Percentiles rank a stretch among this genome's conserved stretches.
These are phyloP conservation scores for Gossypium trilobum DNA, from an alignment of 441 rosid genomes.

Conservation along the genomic window DNA sequence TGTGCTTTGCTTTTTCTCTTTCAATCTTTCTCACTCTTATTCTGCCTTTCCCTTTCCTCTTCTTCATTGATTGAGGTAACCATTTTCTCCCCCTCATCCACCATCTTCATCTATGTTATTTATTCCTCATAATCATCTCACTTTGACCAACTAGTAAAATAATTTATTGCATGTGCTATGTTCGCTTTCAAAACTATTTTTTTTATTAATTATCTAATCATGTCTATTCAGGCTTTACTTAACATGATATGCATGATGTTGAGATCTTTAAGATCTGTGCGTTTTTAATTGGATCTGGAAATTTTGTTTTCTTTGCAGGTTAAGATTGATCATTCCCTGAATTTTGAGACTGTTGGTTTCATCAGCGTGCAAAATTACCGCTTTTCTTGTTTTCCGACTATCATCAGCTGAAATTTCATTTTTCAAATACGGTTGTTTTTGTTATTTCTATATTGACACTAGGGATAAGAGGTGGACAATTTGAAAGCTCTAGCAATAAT, in stretches of 20 bases:
- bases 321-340: neutral
- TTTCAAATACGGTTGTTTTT: conserved; percentile 6
- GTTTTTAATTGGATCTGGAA: neutral
- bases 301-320: conserved; percentile 7
- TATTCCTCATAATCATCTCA: neutral
- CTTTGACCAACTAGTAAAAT: conserved; percentile 6
- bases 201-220: neutral
- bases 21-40: neutral
- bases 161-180: neutral
- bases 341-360: neutral
- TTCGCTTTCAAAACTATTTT: neutral
- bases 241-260: neutral
- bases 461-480: conserved; percentile 8
- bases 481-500: conserved; percentile 19
- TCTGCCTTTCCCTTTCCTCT: neutral
- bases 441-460: conserved; percentile 19
- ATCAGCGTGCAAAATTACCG: neutral
- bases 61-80: conserved; percentile 18
- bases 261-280: neutral
- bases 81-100: neutral
- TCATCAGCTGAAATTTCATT: neutral
- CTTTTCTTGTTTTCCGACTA: neutral
- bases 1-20: neutral
- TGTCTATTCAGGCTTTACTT: neutral
- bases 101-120: neutral